Base-by-base conservation (phyloP, 2,329 filamentous ascomycete genomes). In the Cladophialophora exuberans region DNA sequence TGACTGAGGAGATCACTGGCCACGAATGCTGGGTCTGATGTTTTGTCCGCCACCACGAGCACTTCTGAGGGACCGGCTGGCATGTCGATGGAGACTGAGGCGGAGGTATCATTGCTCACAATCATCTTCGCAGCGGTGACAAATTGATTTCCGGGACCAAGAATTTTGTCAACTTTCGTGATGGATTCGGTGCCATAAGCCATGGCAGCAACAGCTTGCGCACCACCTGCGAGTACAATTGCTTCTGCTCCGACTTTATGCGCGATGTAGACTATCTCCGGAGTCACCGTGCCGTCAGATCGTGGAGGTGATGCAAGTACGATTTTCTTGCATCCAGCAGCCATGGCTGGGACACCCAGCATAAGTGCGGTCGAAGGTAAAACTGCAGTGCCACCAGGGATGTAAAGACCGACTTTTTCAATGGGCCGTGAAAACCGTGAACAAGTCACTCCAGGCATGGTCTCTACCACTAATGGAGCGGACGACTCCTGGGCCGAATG, bases 61-160 rank as follows among this genome's bases (percentile, higher is more conserved):
- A 99, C 91, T 72, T 99, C 94, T 30, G 91, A 96, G 0, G 94
- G 94, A 0, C 94, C 94, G 30, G 94, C 94, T 9, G 94, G 94
- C 94, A 99, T 99, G 70, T 99, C 94, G 66, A 99, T 99, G 72
- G 90, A 87, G 35, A 97, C 92, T 18, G 90, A 89, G 10, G 94
- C 94, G 57, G 91, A 95, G 39, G 94, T 97, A 70, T 99, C 94
- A 72, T 99, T 99, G 73, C 88, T 90, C 38, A 99, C 94, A 65
- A 92, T 82, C 94, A 99, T 99, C 83, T 99, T 99, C 48, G 90
- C 94, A 0, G 94, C 94, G 0, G 94, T 99, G 35, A 99, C 94
- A 69, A 97, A 99, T 73, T 97, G 94, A 75, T 99, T 99, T 30
- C 94, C 94, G 2, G 94, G 94, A 0, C 94, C 94, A 10, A 97